phyloP scores from a whole-genome alignment of 306 rosid genomes.

The Boehmeria nivea region DNA sequence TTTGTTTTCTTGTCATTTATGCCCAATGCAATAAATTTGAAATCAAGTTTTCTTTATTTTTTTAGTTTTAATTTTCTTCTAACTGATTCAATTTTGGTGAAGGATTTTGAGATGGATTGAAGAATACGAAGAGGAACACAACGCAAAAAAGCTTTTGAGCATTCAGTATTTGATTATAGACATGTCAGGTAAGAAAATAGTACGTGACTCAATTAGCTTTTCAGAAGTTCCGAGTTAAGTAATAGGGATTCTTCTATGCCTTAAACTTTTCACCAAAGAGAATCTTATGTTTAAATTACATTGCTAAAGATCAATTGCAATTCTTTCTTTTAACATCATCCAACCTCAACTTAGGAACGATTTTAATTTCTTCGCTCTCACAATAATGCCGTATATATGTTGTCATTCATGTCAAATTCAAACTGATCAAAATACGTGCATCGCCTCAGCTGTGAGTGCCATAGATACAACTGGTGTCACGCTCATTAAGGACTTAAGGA shows the following conservation, averaged over 20 bases:
- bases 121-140: constrained; percentile 53
- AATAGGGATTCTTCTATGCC: too few species aligned
- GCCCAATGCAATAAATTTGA: neutral
- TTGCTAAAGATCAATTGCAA: too few species aligned
- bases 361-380: too few species aligned
- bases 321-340: neutral
- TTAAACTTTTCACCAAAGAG: neutral
- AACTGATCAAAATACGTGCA: neutral
- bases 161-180: constrained; percentile 59
- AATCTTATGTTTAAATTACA: too few species aligned
- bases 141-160: constrained; percentile 30
- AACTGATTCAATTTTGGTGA: constrained; percentile 1
- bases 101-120: constrained; percentile 90
- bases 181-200: constrained; percentile 79
- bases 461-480: constrained; percentile 87
- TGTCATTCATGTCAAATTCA: neutral
- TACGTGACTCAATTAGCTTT: too few species aligned
- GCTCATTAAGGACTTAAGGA: constrained; percentile 58
- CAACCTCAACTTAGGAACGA: too few species aligned
- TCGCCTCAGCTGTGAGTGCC: constrained; percentile 68
- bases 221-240: too few species aligned
- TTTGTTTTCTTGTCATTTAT: too few species aligned
- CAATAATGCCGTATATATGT: neutral
- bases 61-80: too few species aligned
- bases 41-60: neutral